These are phyloP conservation scores for Ascochyta lentis DNA, from an alignment of 2,329 filamentous ascomycete species.

Conservation along the genomic window DNA sequence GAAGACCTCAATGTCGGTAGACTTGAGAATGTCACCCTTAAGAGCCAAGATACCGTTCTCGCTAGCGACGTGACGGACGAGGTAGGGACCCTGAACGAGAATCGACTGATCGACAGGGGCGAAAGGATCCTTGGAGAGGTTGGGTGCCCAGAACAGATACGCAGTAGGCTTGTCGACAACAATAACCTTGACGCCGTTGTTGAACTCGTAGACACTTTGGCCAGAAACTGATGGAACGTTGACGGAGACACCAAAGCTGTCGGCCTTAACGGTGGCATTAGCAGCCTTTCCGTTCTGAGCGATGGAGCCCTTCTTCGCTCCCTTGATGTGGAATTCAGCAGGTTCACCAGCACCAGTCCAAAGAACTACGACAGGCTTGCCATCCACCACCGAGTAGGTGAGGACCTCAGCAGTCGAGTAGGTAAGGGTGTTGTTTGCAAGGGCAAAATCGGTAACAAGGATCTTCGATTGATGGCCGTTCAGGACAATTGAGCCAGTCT, in stretches of 20 bases:
- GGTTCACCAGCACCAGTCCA: conserved; percentile 50
- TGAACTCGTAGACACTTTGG: conserved; percentile 45
- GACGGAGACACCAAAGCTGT: conserved; percentile 45
- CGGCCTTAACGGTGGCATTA: conserved; percentile 52
- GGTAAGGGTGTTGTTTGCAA: conserved; percentile 61
- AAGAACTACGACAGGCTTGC: conserved; percentile 48
- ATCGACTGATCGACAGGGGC: conserved; percentile 49
- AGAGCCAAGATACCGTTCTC: conserved; percentile 37
- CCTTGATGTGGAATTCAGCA: conserved; percentile 51
- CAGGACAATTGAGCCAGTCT: conserved; percentile 58
- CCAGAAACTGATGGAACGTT: conserved; percentile 43
- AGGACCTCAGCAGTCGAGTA: conserved; percentile 63
- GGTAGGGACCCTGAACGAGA: conserved; percentile 51
- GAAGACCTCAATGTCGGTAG: conserved; percentile 49
- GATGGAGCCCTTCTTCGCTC: conserved; percentile 46
- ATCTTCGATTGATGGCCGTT: conserved; percentile 69
- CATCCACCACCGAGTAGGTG: conserved; percentile 50
- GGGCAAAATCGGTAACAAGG: conserved; percentile 64
- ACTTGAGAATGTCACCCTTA: conserved; percentile 46
- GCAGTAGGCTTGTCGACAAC: conserved; percentile 48
- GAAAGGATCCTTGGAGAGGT: conserved; percentile 48
- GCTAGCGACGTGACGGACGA: conserved; percentile 43
- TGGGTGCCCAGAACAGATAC: conserved; percentile 51
- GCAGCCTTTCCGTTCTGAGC: conserved; percentile 51
- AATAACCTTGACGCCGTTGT: conserved; percentile 47